These are phyloP conservation scores for Cubamyces sp. DNA, from an alignment of 768 basidiomycete genomes.

Conservation along the genomic window DNA sequence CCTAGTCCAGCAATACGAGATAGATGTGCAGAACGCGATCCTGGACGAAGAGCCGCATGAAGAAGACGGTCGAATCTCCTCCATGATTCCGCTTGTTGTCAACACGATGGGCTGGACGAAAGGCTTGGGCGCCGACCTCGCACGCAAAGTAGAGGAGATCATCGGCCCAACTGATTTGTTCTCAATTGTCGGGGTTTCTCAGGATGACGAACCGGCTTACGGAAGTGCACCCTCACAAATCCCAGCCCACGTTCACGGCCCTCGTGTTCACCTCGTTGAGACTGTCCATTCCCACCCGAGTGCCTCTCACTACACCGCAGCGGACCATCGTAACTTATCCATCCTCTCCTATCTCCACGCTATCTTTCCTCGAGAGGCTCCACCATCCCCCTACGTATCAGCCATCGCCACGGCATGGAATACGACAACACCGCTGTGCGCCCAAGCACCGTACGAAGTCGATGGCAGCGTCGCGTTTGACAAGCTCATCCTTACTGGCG, in stretches of 20 bases:
- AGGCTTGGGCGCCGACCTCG: conserved; percentile 86
- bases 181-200: conserved; percentile 40
- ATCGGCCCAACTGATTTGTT: conserved; percentile 65
- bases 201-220: conserved; percentile 15
- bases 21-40: conserved; percentile 63
- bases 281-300: conserved; percentile 50
- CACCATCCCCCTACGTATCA: conserved; percentile 22
- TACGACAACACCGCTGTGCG: conserved; percentile 67
- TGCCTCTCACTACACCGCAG: conserved; percentile 53
- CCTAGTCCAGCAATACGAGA: conserved; percentile 65
- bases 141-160: conserved; percentile 67
- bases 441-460: conserved; percentile 73
- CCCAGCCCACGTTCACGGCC: neutral
- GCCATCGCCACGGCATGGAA: conserved; percentile 60
- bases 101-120: conserved; percentile 99
- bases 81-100: conserved; percentile 79
- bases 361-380: conserved; percentile 34
- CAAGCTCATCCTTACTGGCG: conserved; percentile 66
- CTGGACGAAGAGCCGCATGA: conserved; percentile 28
- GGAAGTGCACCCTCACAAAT: neutral
- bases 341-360: conserved; percentile 82
- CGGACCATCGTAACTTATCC: conserved; percentile 72
- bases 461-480: conserved; percentile 60
- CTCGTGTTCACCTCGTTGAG: conserved; percentile 37
- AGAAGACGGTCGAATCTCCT: conserved; percentile 47